phyloP scores from a whole-genome alignment of 176 grass and related monocot species.

The Stipa capillata region DNA sequence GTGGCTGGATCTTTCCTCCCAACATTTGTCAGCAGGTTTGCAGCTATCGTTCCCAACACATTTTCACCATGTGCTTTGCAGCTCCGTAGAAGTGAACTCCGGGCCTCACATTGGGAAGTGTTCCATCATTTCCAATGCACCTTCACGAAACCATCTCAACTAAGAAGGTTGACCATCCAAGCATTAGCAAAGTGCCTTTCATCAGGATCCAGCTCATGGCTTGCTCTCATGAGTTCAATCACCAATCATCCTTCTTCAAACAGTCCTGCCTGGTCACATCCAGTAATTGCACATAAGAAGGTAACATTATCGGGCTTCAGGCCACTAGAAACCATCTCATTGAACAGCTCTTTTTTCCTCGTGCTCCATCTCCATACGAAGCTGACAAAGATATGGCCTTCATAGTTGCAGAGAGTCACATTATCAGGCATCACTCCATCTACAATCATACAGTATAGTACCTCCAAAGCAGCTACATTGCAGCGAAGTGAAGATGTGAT shows the following conservation, averaged over 20 bases:
- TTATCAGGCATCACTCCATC: too few species aligned
- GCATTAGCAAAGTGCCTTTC: conserved; percentile 25
- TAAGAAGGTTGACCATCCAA: conserved; percentile 39
- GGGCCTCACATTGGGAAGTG: conserved; percentile 8
- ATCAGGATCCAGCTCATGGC: conserved; percentile 15
- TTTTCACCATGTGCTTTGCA: conserved; percentile 25
- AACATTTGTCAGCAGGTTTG: conserved; percentile 23
- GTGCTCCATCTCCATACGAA: conserved; percentile 5
- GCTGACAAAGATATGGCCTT: too few species aligned
- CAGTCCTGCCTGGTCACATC: conserved; percentile 19
- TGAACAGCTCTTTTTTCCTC: conserved; percentile 1
- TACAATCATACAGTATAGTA: too few species aligned
- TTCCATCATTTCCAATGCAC: conserved; percentile 29
- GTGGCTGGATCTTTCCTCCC: conserved; percentile 13
- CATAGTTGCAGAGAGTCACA: too few species aligned
- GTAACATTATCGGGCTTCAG: conserved; percentile 26
- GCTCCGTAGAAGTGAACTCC: conserved; percentile 26
- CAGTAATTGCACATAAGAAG: conserved; percentile 17
- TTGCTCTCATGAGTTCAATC: conserved; percentile 22
- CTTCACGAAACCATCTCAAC: conserved; percentile 23
- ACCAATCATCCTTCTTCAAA: conserved; percentile 20
- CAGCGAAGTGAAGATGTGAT: too few species aligned
- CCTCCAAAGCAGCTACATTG: too few species aligned
- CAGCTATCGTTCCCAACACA: conserved; percentile 28
- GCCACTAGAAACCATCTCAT: conserved; percentile 16